These are phyloP conservation scores for Macrophomina pseudophaseolina DNA, from an alignment of 2,329 filamentous ascomycete species.

Conservation along the genomic window DNA sequence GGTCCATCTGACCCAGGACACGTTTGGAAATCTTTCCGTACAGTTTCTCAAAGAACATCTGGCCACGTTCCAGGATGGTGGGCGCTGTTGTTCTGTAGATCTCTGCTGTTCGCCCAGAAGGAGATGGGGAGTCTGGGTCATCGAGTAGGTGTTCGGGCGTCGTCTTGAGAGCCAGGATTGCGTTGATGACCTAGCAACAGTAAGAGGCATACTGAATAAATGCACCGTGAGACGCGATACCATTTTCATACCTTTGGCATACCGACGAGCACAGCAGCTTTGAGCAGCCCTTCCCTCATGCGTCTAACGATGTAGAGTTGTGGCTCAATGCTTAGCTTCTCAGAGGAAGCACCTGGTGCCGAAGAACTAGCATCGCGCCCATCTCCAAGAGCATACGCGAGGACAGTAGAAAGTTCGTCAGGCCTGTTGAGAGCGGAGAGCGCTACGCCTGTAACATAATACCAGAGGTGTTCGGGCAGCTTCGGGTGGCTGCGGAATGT, in stretches of 20 bases:
- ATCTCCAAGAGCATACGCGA: slow-evolving; percentile 49
- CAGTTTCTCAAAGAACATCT: slow-evolving; percentile 54
- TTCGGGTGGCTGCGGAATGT: slow-evolving; percentile 49
- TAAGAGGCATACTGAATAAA: slow-evolving; percentile 10
- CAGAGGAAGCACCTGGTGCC: neutral
- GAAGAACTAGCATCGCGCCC: slow-evolving; percentile 29
- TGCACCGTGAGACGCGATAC: slow-evolving; percentile 22
- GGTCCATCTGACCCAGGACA: slow-evolving; percentile 56
- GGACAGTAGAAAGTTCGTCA: slow-evolving; percentile 54
- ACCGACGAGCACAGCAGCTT: slow-evolving; percentile 55
- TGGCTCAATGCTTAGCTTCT: slow-evolving; percentile 45
- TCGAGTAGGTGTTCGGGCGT: slow-evolving; percentile 53
- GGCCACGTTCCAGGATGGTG: slow-evolving; percentile 51
- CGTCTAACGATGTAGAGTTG: slow-evolving; percentile 52
- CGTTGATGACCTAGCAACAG: slow-evolving; percentile 35
- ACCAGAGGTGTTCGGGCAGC: slow-evolving; percentile 56
- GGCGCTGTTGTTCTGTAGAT: slow-evolving; percentile 44
- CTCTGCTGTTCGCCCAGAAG: slow-evolving; percentile 48
- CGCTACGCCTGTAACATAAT: slow-evolving; percentile 54
- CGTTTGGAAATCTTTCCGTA: slow-evolving; percentile 58
- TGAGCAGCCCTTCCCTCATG: slow-evolving; percentile 57
- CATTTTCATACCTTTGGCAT: slow-evolving; percentile 53
- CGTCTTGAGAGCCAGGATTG: slow-evolving; percentile 52
- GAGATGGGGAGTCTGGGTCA: slow-evolving; percentile 42
- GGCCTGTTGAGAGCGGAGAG: slow-evolving; percentile 57